These are phyloP conservation scores for Clarireedia paspali DNA, from an alignment of 2,329 filamentous ascomycete genomes.

Conservation along the genomic window DNA sequence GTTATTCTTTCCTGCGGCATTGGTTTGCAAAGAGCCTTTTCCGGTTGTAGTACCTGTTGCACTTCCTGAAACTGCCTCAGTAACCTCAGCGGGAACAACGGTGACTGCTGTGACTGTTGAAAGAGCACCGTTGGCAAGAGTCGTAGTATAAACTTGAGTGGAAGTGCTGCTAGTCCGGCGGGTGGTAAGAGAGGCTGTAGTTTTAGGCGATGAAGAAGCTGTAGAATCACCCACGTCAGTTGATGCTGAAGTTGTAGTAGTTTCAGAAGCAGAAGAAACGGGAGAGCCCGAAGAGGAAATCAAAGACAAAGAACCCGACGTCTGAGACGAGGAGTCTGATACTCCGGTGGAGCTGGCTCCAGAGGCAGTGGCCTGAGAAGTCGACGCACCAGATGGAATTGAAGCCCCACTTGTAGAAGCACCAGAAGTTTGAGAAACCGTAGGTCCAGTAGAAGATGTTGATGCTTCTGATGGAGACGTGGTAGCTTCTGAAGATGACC, in stretches of 20 bases:
- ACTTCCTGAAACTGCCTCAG: conserved; percentile 9
- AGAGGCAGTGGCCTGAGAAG: conserved; percentile 11
- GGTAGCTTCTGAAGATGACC: conserved; percentile 1
- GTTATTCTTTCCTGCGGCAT: conserved; percentile 12
- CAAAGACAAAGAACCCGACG: conserved; percentile 12
- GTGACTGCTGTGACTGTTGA: conserved; percentile 22
- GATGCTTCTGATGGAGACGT: not conserved
- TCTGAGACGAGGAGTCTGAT: conserved; percentile 15
- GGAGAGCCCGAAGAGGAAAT: conserved; percentile 11
- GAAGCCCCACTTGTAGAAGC: conserved; percentile 8
- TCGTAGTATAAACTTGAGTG: conserved; percentile 22
- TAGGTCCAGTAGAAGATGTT: not conserved
- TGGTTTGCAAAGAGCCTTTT: conserved; percentile 22
- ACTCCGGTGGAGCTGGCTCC: conserved; percentile 9
- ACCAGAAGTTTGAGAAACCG: not conserved
- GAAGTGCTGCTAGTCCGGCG: not conserved
- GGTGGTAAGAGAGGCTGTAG: not conserved
- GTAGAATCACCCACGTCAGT: conserved; percentile 6
- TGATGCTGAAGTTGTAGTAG: conserved; percentile 11
- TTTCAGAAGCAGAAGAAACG: conserved; percentile 6
- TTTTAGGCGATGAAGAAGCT: conserved; percentile 11
- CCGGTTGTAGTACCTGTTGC: conserved; percentile 10
- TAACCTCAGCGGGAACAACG: conserved; percentile 20
- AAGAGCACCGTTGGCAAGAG: conserved; percentile 19
- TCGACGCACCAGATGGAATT: not conserved